Base-by-base conservation (phyloP, 345 rosid species). In the Punica granatum region DNA sequence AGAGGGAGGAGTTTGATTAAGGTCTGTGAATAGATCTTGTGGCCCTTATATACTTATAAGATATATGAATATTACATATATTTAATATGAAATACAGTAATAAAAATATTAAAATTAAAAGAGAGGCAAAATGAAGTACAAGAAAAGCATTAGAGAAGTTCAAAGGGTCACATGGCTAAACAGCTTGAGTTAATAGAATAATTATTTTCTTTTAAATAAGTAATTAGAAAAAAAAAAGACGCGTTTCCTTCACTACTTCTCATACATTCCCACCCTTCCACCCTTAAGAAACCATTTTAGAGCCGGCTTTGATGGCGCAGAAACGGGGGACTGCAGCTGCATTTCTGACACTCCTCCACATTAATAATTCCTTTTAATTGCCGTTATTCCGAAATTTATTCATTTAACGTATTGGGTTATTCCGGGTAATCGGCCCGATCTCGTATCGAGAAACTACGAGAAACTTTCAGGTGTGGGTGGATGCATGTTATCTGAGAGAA, bases 81-180 rank as follows among this genome's bases (percentile, higher is more conserved):
- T 5, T 18, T 53, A n/a, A 48, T 53, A 3, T 53, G 59, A n/a
- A 53, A 37, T 37, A n/a, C 41, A 37, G 64, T 21, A 74, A 54
- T 80, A 77, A 53, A 53, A 53, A 53, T n/a, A 23, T 23, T 49
- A 80, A 83, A 69, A 69, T 66, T 61, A 18, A 53, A 66, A 53
- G 32, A 69, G 70, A 60, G 65, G n/a, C 33, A 66, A 63, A 28
- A 59, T 70, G 81, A 83, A 77, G 75, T 73, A 82, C 69, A 76
- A 39, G 54, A 39, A 72, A 75, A 76, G 90, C 82, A 81, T 67
- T 83, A 74, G 86, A 85, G 71, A 76, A 83, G 87, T 77, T 66
- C 74, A 68, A 80, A 74, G 80, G 63, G 66, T 92, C 96, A 92
- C 98, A 88, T 90, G 97, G 96, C 68, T 44, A 78, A 86, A 81